Evolutionary conservation across 2,329 filamentous ascomycete species (phyloP).

Genomic region (Fusarium dimerum): DNA sequence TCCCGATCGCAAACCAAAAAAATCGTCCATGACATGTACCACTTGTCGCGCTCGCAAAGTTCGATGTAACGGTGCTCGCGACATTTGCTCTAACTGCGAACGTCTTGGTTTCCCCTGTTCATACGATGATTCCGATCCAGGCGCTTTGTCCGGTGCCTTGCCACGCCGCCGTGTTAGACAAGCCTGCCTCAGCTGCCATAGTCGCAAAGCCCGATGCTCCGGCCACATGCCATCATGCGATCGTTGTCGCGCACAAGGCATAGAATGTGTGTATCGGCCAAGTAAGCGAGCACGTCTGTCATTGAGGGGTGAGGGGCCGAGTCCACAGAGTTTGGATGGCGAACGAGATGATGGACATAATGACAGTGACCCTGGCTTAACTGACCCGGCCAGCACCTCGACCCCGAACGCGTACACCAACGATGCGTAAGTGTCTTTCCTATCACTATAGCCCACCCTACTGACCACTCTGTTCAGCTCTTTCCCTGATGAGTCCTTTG

Average conservation of each 20-base stretch:
- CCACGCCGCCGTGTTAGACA: conserved; percentile 56
- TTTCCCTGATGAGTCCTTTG: conserved; percentile 45
- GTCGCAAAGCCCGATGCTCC: conserved; percentile 59
- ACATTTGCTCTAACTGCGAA: conserved; percentile 59
- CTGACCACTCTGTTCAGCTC: conserved; percentile 31
- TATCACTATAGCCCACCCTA: not conserved
- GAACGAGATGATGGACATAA: conserved; percentile 36
- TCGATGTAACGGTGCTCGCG: conserved; percentile 55
- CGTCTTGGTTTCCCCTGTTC: conserved; percentile 59
- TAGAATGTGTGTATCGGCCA: conserved; percentile 57
- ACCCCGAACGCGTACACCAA: conserved; percentile 37
- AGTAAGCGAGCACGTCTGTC: conserved; percentile 43
- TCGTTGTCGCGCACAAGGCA: conserved; percentile 49
- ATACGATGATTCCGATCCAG: conserved; percentile 50
- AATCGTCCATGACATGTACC: conserved; percentile 51
- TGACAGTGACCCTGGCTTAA: conserved; percentile 38
- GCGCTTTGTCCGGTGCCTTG: conserved; percentile 45
- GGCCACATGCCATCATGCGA: conserved; percentile 59
- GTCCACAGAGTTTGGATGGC: conserved; percentile 37
- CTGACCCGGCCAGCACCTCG: conserved; percentile 34
- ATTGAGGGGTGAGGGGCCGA: conserved; percentile 27
- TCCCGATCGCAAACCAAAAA: conserved; percentile 40
- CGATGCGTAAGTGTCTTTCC: conserved; percentile 35
- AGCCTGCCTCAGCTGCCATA: conserved; percentile 59
- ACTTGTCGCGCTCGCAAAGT: conserved; percentile 59